phyloP scores from a whole-genome alignment of 2,329 filamentous ascomycete species.

The Diaporthe amygdali region DNA sequence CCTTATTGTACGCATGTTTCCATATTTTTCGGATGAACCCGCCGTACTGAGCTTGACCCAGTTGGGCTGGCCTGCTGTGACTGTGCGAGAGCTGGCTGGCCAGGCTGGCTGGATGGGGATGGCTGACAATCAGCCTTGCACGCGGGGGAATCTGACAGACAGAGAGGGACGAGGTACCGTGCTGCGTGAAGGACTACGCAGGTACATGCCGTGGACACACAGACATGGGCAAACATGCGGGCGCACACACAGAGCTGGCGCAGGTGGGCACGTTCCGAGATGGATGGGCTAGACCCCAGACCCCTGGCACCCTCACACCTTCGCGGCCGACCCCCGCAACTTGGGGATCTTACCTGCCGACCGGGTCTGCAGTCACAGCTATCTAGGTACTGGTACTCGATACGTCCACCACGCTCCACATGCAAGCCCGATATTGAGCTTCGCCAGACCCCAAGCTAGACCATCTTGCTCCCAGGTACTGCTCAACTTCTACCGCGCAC shows the following conservation, averaged over 20 bases:
- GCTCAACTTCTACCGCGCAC: not conserved
- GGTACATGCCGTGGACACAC: not conserved
- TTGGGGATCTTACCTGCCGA: not conserved
- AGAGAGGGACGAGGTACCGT: too few relatives aligned
- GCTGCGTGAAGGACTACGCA: not conserved
- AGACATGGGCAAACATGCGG: not conserved
- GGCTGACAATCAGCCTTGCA: not conserved
- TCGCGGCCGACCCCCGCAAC: not conserved
- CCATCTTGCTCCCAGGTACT: not conserved
- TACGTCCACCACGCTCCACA: not conserved
- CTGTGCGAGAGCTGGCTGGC: not conserved
- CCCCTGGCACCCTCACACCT: not conserved
- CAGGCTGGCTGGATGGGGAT: not conserved
- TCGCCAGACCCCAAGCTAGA: not conserved
- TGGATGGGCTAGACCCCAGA: not conserved
- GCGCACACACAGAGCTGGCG: too few relatives aligned
- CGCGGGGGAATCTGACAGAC: not conserved
- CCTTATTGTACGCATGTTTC: not conserved
- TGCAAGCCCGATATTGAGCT: not conserved
- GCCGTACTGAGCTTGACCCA: not conserved
- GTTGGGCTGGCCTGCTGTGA: not conserved
- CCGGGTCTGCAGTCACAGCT: not conserved
- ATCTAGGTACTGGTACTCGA: too few relatives aligned
- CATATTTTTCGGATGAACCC: conserved; percentile 10
- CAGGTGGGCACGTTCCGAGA: not conserved